These are phyloP conservation scores for Amanita thiersii DNA, from an alignment of 768 basidiomycete species.

Conservation along the genomic window DNA sequence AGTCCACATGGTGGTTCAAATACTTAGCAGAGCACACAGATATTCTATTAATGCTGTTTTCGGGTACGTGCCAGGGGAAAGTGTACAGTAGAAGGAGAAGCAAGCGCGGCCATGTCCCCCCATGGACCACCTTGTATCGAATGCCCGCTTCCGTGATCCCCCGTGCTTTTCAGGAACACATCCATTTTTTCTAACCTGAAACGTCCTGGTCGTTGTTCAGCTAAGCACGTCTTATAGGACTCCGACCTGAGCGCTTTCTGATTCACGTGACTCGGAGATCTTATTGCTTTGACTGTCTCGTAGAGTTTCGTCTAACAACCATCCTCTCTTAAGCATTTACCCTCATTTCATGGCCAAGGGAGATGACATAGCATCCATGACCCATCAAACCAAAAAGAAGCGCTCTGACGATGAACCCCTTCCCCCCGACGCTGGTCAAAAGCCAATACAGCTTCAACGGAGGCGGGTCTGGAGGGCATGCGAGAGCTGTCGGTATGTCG, in stretches of 20 bases:
- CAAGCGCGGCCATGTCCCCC: no score
- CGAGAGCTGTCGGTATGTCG: conserved; percentile 74
- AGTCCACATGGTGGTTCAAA: no score
- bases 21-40: no score
- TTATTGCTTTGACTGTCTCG: conserved; percentile 2
- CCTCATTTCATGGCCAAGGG: conserved; percentile 35
- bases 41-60: no score
- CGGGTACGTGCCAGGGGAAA: no score
- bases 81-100: no score
- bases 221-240: no score
- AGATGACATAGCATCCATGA: conserved; percentile 38
- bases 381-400: conserved; percentile 71
- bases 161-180: no score
- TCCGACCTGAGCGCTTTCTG: not conserved
- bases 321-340: conserved; percentile 15
- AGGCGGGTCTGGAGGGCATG: conserved; percentile 84
- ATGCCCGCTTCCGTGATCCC: no score
- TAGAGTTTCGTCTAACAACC: conserved; percentile 8
- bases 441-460: conserved; percentile 73
- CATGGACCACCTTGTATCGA: no score
- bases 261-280: conserved; percentile 5
- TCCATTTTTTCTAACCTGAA: no score
- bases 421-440: conserved; percentile 48
- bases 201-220: no score
- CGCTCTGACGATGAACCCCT: conserved; percentile 53